Evolutionary conservation across 1,284 basidiomycete genomes (phyloP).

Genomic region (Meripilus lineatus): DNA sequence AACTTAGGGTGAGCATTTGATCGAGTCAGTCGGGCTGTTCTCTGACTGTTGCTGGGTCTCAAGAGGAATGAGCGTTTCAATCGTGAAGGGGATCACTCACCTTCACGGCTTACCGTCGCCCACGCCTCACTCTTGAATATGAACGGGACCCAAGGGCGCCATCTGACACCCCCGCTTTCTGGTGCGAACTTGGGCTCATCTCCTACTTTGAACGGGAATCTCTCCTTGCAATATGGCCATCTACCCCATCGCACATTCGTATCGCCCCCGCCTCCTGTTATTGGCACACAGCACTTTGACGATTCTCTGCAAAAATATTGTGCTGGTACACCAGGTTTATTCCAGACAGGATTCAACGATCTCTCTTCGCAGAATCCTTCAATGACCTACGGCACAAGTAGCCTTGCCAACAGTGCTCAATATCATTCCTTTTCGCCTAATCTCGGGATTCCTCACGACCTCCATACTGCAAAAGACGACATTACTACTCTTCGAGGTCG

Average conservation of each 20-base stretch:
- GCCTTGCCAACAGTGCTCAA: too few species aligned
- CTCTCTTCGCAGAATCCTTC: too few species aligned
- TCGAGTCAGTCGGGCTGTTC: too few species aligned
- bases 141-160: slow-evolving; percentile 45
- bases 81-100: slow-evolving; percentile 55
- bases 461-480: background rate
- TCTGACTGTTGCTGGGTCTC: background rate
- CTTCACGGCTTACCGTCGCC: slow-evolving; percentile 65
- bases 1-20: slow-evolving; percentile 35
- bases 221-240: background rate
- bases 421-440: background rate
- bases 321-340: too few species aligned
- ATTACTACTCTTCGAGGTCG: background rate
- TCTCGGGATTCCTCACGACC: slow-evolving; percentile 6
- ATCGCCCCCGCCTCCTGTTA: background rate
- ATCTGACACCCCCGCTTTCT: slow-evolving; percentile 6
- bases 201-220: slow-evolving; percentile 5
- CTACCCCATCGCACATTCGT: background rate
- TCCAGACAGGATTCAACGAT: too few species aligned
- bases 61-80: slow-evolving; percentile 33
- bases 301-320: too few species aligned
- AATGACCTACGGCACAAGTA: too few species aligned
- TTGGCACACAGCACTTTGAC: too few species aligned
- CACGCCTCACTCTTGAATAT: slow-evolving; percentile 71
- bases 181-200: slow-evolving; percentile 15